Percentiles rank a stretch among this genome's conserved stretches.
Evolutionary conservation across 257 asterid species (phyloP).

Genomic region (Solanum tarapatanum): DNA sequence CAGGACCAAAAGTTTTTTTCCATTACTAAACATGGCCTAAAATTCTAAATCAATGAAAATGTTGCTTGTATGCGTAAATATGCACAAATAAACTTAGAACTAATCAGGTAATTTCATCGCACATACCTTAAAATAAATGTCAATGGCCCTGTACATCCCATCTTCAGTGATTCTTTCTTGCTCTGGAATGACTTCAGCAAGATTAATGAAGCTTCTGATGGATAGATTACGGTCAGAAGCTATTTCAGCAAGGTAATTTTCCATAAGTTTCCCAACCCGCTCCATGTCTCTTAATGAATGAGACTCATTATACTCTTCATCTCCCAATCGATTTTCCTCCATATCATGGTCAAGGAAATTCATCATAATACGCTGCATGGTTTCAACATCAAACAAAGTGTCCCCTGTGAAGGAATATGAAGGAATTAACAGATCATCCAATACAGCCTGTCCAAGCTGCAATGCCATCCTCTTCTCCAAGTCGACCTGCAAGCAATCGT

Average conservation of each 20-base stretch:
- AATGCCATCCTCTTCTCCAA: slow-evolving; percentile 66
- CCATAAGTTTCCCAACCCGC: slow-evolving; percentile 49
- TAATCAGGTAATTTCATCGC: background rate
- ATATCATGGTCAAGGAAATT: slow-evolving; percentile 43
- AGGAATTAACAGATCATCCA: slow-evolving; percentile 67
- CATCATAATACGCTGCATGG: slow-evolving; percentile 48
- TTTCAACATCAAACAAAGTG: slow-evolving; percentile 62
- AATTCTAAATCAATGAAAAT: background rate
- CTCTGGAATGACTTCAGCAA: slow-evolving; percentile 64
- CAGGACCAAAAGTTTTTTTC: background rate
- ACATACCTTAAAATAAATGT: slow-evolving; percentile 74
- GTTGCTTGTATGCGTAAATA: background rate
- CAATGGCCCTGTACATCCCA: slow-evolving; percentile 77
- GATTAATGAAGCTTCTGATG: slow-evolving; percentile 35
- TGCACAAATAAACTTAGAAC: background rate
- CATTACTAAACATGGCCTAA: background rate
- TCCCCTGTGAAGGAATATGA: slow-evolving; percentile 60
- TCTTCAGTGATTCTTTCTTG: slow-evolving; percentile 58
- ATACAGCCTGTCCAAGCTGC: slow-evolving; percentile 71
- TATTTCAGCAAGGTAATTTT: slow-evolving; percentile 54
- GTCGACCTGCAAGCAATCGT: slow-evolving; percentile 74
- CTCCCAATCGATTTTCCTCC: slow-evolving; percentile 27
- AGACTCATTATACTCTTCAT: slow-evolving; percentile 22
- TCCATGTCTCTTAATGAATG: slow-evolving; percentile 32
- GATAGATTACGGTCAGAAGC: slow-evolving; percentile 57